Evolutionary conservation across 306 rosid genomes (phyloP), one percentile per base, ranked within the genome.

Genomic region (Vigna unguiculata): DNA sequence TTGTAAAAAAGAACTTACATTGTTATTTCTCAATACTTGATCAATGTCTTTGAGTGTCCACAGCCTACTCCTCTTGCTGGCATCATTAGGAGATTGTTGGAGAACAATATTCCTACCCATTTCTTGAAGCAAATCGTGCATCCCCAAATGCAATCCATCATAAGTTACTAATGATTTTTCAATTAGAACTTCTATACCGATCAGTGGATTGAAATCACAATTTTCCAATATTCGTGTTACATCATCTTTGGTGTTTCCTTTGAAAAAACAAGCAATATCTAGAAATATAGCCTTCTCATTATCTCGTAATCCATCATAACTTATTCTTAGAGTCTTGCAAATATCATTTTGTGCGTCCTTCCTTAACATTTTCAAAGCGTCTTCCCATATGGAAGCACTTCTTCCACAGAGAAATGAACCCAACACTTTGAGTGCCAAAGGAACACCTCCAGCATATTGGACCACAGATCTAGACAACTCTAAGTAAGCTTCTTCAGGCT

Each of bases 241-340:
- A 6, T 73, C n/a, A 15, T 62, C 68, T 24, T 61, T 69, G 10
- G 9, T 6, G 53, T 45, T 61, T 15, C 88, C 85, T 5, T 36
- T 63, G 17, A 81, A 85, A 19, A 81, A 85, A 57, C 66, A 85
- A 11, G 88, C 88, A 81, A 81, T 72, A 34, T 85, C 81, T 6
- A 85, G 74, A 41, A 81, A 81, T 60, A 78, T 38, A 2, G 28
- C 24, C 25, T 69, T 78, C 13, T 78, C 76, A 0, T 7, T 22
- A 5, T 69, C 59, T 9, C 46, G 16, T 11, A 85, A 20, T 21
- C 74, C 81, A 69, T 85, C 83, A 36, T 34, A 84, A 60, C 83
- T 73, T 73, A 69, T 74, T 78, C 30, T 62, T 1, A 61, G 60
- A 13, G 67, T 72, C 24, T 63, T 47, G 52, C 22, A 36, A 62